Conservation (phyloP, 2,329 filamentous ascomycete species). For the Hypocreales sp. region DNA sequence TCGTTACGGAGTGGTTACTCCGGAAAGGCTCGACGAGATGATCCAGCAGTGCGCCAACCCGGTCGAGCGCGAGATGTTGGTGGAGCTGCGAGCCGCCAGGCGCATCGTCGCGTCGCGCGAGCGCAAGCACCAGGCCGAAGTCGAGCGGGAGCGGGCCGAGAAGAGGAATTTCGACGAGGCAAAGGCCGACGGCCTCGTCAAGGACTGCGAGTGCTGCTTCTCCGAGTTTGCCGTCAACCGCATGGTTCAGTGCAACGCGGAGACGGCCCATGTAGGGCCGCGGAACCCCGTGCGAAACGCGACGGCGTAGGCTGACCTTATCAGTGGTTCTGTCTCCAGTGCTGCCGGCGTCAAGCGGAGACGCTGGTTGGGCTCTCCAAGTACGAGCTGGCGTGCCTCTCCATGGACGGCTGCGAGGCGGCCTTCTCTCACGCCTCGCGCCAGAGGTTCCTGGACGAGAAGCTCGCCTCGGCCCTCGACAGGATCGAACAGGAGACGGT, state of each 20-base stretch:
- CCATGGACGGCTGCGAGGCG: constrained; percentile 47
- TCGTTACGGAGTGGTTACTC: no score
- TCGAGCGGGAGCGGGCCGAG: constrained; percentile 15
- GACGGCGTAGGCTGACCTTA: no score
- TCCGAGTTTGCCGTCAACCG: constrained; percentile 48
- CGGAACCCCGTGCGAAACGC: no score
- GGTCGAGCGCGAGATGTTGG: constrained; percentile 4
- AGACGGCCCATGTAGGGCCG: constrained; percentile 33
- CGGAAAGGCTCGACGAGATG: constrained; percentile 2
- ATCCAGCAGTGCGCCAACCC: constrained; percentile 1
- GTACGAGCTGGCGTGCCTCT: constrained; percentile 57
- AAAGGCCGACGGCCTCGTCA: constrained; percentile 31
- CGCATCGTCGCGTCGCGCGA: constrained; percentile 1
- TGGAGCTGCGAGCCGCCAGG: constrained; percentile 9
- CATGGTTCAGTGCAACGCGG: constrained; percentile 51
- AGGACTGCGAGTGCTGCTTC: constrained; percentile 64
- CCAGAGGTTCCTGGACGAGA: constrained; percentile 39
- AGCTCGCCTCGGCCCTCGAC: constrained; percentile 46
- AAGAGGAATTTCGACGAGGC: constrained; percentile 24
- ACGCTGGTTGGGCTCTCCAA: constrained; percentile 52
- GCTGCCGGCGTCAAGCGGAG: constrained; percentile 50
- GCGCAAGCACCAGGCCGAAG: constrained; percentile 14
- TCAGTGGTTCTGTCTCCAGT: constrained; percentile 52
- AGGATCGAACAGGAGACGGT: constrained; percentile 56
- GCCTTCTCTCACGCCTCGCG: constrained; percentile 43